Percentiles rank a stretch among this genome's conserved stretches.
Conservation (phyloP, 257 asterid species). For the Solanum dulcamara region DNA sequence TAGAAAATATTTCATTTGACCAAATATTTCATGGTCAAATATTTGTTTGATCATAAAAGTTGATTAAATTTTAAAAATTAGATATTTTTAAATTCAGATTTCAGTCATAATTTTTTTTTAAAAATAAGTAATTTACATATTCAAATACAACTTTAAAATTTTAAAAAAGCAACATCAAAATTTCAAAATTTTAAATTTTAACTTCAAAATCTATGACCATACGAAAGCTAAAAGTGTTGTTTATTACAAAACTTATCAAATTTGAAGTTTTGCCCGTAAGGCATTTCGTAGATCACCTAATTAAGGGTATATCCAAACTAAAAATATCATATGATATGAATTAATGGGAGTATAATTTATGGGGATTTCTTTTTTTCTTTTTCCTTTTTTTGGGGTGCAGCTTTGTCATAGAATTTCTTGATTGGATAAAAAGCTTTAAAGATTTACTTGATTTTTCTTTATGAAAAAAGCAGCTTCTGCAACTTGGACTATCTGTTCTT, state of each 20-base stretch:
- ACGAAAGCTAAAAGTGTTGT: neutral
- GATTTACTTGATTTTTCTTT: neutral
- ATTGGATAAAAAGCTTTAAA: conserved; percentile 4
- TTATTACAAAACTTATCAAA: neutral
- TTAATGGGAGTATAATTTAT: neutral
- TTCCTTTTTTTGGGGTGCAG: neutral
- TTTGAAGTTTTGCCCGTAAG: neutral
- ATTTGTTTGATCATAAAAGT: neutral
- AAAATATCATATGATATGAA: neutral
- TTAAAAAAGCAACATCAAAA: neutral
- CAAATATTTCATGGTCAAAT: neutral
- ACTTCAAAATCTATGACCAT: neutral
- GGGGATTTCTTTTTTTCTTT: neutral
- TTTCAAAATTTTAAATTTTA: neutral
- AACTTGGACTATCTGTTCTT: neutral
- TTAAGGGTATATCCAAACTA: neutral
- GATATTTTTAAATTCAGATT: too few species aligned
- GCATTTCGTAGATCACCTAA: too few species aligned
- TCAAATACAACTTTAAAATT: too few species aligned
- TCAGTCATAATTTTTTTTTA: too few species aligned
- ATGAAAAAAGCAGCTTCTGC: neutral
- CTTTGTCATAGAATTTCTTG: conserved; percentile 13
- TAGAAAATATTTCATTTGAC: neutral
- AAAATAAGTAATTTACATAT: too few species aligned
- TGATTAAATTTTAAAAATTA: neutral